Base-by-base conservation (phyloP, 192 early-diverging fungal species). In the Chytriomyces hyalinus region DNA sequence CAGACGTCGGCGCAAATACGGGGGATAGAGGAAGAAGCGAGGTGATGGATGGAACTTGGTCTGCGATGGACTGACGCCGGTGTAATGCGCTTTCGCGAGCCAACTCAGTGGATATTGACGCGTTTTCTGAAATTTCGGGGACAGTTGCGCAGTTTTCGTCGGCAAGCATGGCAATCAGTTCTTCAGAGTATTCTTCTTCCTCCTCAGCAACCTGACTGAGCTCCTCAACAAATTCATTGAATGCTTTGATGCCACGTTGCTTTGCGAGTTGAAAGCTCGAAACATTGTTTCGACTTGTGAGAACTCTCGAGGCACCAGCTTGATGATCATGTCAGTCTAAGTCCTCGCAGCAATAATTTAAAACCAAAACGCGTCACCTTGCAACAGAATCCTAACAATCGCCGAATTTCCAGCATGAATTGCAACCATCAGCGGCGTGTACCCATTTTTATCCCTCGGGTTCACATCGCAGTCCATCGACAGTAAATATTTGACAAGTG, bases 401-500 rank as follows among this genome's bases (percentile, higher is more conserved):
- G 60, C 65, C 61, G 44, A 50, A 22, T 73, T 49, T n/a, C 81
- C 80, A 13, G 22, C 72, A 76, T 75, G 82, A 13, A 82, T 57
- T 4, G 80, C 79, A 51, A 79, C 71, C 70, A 83, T 82, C 67
- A 83, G 50, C 43, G 84, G 61, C 1, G 84, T 75, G 61, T 80
- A 83, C 62, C 84, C 84, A 53, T 69, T 70, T 6, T 46, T 51
- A 64, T 85, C 84, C 28, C 49, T 13, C 2, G 46, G 60, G 48
- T 85, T 75, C 28, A 84, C 24, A 59, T 81, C 78, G 7, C 65
- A 57, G 60, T 63, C 70, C 11, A 60, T n/a, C 6, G 66, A 24
- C 7, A 83, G 28, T 10, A 85, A 61, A 76, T 82, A 85, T 57
- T 83, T 85, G 50, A 75, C 80, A 4, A 83, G 65, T 20, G 78